A percentile compares a stretch with the other conserved stretches of the same genome.
These are phyloP conservation scores for Aspergillus quadricinctus DNA, from an alignment of 2,329 filamentous ascomycete genomes.

Conservation along the genomic window DNA sequence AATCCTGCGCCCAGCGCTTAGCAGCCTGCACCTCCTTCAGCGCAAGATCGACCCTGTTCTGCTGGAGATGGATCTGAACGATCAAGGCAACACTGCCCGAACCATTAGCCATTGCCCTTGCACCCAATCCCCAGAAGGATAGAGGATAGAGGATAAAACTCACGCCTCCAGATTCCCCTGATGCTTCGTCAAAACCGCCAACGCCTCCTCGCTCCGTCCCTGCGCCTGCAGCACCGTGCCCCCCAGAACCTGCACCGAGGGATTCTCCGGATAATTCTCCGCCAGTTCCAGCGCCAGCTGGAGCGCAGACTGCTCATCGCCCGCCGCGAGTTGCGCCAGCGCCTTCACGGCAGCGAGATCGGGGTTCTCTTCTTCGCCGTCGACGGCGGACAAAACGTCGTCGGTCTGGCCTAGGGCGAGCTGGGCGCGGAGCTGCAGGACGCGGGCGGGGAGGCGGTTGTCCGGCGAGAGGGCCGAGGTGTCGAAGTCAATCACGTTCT, in stretches of 20 bases:
- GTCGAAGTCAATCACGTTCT: conserved; percentile 81
- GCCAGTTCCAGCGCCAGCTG: conserved; percentile 63
- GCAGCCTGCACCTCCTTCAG: conserved; percentile 83
- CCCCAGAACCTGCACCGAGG: conserved; percentile 72
- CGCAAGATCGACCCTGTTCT: conserved; percentile 88
- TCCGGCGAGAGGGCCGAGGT: conserved; percentile 70
- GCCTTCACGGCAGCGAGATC: conserved; percentile 74
- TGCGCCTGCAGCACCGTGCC: conserved; percentile 78
- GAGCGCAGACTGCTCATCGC: conserved; percentile 60
- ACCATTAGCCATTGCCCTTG: conserved; percentile 7
- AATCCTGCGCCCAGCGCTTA: conserved; percentile 92
- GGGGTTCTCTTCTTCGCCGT: conserved; percentile 61
- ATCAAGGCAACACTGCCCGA: conserved; percentile 68
- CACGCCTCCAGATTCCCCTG: conserved; percentile 77
- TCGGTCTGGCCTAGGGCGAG: conserved; percentile 76
- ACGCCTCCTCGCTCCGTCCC: conserved; percentile 78
- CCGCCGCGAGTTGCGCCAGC: conserved; percentile 63
- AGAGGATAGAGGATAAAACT: conserved; percentile 33
- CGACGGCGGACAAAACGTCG: conserved; percentile 64
- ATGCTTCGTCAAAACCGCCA: conserved; percentile 74
- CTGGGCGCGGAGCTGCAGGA: conserved; percentile 76
- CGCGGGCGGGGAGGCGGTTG: conserved; percentile 70
- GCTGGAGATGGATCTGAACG: conserved; percentile 84
- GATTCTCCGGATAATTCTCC: conserved; percentile 64
- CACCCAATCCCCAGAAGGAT: neutral